A percentile compares a stretch with the other conserved stretches of the same genome.
phyloP scores from a whole-genome alignment of 805 yeast genomes.

The Sugiyamaella floridensis region DNA sequence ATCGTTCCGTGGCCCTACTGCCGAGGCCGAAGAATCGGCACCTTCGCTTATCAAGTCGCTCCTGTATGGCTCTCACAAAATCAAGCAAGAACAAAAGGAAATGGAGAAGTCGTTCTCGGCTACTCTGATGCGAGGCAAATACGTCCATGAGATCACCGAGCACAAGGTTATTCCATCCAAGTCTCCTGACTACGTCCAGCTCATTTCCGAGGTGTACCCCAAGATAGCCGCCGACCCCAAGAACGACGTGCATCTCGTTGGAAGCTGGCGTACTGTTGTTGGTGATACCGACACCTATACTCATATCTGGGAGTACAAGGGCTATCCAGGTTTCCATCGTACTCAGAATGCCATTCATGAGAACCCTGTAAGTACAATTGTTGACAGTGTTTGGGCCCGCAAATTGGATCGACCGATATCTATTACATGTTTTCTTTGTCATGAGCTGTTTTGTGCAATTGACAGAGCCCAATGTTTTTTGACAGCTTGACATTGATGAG shows the following conservation, averaged over 20 bases:
- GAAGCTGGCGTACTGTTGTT: slow-evolving; percentile 37
- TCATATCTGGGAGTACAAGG: slow-evolving; percentile 40
- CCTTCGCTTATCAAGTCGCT: slow-evolving; percentile 31
- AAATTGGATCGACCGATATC: neutral
- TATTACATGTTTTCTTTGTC: too few species aligned
- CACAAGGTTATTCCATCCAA: slow-evolving; percentile 34
- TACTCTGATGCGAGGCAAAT: slow-evolving; percentile 35
- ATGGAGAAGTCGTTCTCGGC: slow-evolving; percentile 31
- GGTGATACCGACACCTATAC: slow-evolving; percentile 37
- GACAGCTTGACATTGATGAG: too few species aligned
- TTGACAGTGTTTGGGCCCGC: neutral
- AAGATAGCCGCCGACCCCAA: slow-evolving; percentile 27
- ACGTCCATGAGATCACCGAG: slow-evolving; percentile 35
- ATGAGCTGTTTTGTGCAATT: too few species aligned
- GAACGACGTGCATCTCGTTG: slow-evolving; percentile 34
- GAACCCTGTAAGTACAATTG: slow-evolving; percentile 12
- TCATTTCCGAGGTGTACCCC: slow-evolving; percentile 30
- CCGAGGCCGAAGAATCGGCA: slow-evolving; percentile 9
- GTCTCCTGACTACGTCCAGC: slow-evolving; percentile 31
- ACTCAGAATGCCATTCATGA: slow-evolving; percentile 31
- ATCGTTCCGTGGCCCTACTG: slow-evolving; percentile 13
- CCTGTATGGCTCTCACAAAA: slow-evolving; percentile 33
- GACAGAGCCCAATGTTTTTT: too few species aligned
- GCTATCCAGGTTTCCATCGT: slow-evolving; percentile 36
- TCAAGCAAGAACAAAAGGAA: slow-evolving; percentile 30